Evolutionary conservation across 805 yeast genomes (phyloP), one percentile per base, ranked within the genome.

Genomic region (Saccharomycodes ludwigii): DNA sequence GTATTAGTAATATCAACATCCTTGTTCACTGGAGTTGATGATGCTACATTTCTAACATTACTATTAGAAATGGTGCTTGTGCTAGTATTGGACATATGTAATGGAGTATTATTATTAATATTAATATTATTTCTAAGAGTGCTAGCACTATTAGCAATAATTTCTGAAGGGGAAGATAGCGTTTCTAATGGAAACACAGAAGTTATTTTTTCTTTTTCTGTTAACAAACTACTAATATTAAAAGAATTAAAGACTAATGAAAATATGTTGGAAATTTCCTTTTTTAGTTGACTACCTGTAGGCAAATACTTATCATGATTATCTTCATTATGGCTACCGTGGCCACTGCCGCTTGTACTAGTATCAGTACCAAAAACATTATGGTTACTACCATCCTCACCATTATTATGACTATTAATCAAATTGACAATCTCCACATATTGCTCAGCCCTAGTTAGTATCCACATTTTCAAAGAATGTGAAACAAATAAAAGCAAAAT

Each of bases 401-500:
- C 35, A 6, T 39, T 27, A n/a, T 34, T 18, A 10, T 30, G 32
- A 6, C 27, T 20, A 6, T 11, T 18, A 3, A 34, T 21, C 5
- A 28, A 36, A 13, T 19, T 28, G 13, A 37, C 32, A 3, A 46
- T 40, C 17, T 46, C 48, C 12, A 61, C 31, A 36, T 57, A 71
- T 31, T 71, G 73, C 4, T 41, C 33, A 0, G 76, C 67, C 39
- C 71, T 56, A 9, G 71, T 57, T 33, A 63, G 44, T 3, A 68
- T 55, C 79, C 80, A 74, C 24, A 56, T 50, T 36, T 57, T 52
- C 6, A 71, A 40, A 3, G 70, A 49, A 30, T 63, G 61, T n/a
- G 70, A 46, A 27, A 71, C 56, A 37, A 61, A 71, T 25, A 59
- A 52, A 27, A 69, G 51, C 6, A 70, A 38, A 14, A 69, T 34